Percentiles rank a stretch among this genome's conserved stretches.
These are phyloP conservation scores for Hymenoscyphus occultus DNA, from an alignment of 2,329 filamentous ascomycete genomes.

Conservation along the genomic window DNA sequence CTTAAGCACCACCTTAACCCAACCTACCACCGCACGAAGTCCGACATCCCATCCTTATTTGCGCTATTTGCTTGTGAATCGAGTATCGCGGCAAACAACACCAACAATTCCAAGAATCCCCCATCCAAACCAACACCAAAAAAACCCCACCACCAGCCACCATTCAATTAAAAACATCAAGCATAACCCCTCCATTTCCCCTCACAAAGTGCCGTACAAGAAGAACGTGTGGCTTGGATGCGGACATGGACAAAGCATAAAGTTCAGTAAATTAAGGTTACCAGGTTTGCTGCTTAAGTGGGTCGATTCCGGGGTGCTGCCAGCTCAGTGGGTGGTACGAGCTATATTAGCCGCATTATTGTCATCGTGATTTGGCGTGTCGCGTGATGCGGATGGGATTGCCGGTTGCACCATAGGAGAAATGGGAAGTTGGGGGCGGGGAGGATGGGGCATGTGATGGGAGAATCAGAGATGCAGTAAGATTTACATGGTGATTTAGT, in stretches of 20 bases:
- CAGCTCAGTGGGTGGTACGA: neutral
- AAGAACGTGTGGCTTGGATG: neutral
- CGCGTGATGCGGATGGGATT: neutral
- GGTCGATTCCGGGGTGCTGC: neutral
- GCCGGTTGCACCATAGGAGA: neutral
- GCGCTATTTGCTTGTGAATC: too few relatives aligned
- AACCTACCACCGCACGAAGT: too few relatives aligned
- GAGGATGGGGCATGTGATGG: neutral
- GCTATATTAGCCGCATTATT: conserved; percentile 1
- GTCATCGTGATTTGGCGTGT: neutral
- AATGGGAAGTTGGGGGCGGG: neutral
- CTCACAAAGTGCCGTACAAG: neutral
- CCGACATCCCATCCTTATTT: too few relatives aligned
- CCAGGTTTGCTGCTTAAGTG: neutral
- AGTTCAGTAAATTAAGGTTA: neutral
- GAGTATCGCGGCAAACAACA: too few relatives aligned
- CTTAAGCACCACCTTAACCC: too few relatives aligned
- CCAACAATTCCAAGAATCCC: too few relatives aligned
- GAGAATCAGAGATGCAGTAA: too few relatives aligned
- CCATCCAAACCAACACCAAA: too few relatives aligned
- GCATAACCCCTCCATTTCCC: too few relatives aligned
- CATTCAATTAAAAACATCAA: too few relatives aligned
- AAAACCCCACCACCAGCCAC: too few relatives aligned
- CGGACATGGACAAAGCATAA: neutral
- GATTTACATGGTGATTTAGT: too few relatives aligned